A percentile compares a stretch with the other conserved stretches of the same genome.
phyloP scores from a whole-genome alignment of 2,329 filamentous ascomycete genomes.

The Ophiostoma pallidulum region DNA sequence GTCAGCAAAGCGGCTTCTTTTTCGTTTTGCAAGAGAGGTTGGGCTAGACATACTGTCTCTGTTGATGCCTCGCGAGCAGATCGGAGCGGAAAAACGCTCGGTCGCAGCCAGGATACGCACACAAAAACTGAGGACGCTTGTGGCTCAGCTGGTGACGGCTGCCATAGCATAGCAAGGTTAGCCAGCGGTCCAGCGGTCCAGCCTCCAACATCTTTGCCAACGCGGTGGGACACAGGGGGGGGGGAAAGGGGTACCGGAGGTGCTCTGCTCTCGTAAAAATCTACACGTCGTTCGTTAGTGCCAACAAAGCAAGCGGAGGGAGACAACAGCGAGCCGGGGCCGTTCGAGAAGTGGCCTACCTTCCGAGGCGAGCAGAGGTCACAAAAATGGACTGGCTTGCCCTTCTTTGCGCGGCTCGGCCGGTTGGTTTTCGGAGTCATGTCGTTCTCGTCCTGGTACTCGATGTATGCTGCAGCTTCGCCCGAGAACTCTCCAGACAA shows the following conservation, averaged over 20 bases:
- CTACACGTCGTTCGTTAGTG: conserved; percentile 23
- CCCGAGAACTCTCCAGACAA: background rate
- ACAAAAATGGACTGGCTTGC: conserved; percentile 14
- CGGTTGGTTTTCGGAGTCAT: conserved; percentile 11
- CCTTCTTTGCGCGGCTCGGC: conserved; percentile 14
- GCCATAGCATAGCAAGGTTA: background rate
- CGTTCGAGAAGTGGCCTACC: conserved; percentile 1
- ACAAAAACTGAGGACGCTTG: conserved; percentile 36
- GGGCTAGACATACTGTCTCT: conserved; percentile 36
- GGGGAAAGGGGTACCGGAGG: conserved; percentile 21
- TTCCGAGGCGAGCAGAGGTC: conserved; percentile 11
- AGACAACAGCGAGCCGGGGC: no score
- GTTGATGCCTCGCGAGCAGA: conserved; percentile 47
- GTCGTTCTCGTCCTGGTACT: no score
- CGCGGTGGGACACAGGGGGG: no score
- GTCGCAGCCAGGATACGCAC: conserved; percentile 44
- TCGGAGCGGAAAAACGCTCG: conserved; percentile 50
- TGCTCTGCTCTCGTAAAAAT: conserved; percentile 10
- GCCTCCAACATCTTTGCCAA: no score
- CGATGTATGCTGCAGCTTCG: background rate
- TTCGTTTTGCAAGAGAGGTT: no score
- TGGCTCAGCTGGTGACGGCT: conserved; percentile 25
- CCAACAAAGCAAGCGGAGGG: conserved; percentile 12
- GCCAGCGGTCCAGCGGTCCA: no score
- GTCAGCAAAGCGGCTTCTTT: no score